Evolutionary conservation across 352 stramenopile species (phyloP).

Genomic region (Pilasporangium apinafurcum): DNA sequence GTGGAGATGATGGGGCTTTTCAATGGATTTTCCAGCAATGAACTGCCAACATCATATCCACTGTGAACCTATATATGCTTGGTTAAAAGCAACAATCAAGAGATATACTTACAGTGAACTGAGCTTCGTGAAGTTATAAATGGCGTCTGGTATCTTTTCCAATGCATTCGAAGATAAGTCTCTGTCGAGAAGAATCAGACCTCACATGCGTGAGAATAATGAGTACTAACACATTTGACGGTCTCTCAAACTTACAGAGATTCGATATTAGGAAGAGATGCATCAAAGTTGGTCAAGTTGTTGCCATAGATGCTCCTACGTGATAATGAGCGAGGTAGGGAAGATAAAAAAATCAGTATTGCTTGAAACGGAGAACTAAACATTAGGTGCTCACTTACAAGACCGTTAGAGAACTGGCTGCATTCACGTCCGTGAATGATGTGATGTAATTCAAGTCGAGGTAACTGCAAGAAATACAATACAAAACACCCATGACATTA

Average conservation of each 20-base stretch:
- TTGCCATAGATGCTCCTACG: constrained; percentile 43
- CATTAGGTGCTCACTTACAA: too few species aligned
- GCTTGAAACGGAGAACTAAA: constrained; percentile 13
- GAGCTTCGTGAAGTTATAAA: constrained; percentile 41
- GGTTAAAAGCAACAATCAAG: constrained; percentile 13
- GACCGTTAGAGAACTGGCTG: neutral
- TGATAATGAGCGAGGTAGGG: constrained; percentile 26
- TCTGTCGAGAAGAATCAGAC: constrained; percentile 7
- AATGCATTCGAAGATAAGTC: constrained; percentile 53
- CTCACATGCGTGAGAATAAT: neutral
- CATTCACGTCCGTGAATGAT: neutral
- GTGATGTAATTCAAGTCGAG: constrained; percentile 8
- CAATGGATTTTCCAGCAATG: constrained; percentile 1
- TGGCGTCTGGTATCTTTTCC: constrained; percentile 26
- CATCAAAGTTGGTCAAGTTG: constrained; percentile 34
- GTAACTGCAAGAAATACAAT: neutral
- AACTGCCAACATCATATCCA: too few species aligned
- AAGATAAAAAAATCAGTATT: constrained; percentile 36
- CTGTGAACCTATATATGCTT: constrained; percentile 12
- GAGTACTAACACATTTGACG: neutral
- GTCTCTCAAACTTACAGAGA: constrained; percentile 27
- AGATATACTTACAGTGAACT: constrained; percentile 31
- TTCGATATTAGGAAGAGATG: constrained; percentile 29
- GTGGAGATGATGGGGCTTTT: neutral
- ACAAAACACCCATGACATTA: neutral